Base-by-base conservation (phyloP, 345 rosid species). In the Draba incana region DNA sequence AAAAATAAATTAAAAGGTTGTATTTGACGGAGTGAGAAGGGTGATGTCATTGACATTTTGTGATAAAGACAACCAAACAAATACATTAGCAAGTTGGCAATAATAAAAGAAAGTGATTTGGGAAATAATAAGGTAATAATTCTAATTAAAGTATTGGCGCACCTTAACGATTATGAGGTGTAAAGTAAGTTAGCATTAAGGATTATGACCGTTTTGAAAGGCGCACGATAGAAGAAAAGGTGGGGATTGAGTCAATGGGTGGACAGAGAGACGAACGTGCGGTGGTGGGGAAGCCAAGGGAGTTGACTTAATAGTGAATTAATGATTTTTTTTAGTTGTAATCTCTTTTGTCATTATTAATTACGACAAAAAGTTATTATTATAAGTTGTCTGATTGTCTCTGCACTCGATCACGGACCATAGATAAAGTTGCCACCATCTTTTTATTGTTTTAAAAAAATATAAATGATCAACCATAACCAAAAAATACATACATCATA, bases 231-330 rank as follows among this genome's bases (percentile, higher is more conserved):
- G 55, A 5, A 13, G 52, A 55, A 74, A 41, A 35, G 7, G 67
- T 25, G 0, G 57, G 15, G 71, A 67, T 60, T 8, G 77, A 67
- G 72, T 59, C 73, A 75, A 47, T 62, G 74, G 61, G 74, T 68
- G 74, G 74, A 68, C 69, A 68, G 74, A 61, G 68, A 39, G 70
- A 64, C 49, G 69, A 75, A 55, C 74, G 78, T 75, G 78, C 60
- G 74, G 78, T 56, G 66, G 74, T 75, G 55, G 78, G 74, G 78
- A 62, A 69, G 13, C 50, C 24, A 46, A 24, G 13, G 41, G 60
- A 62, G 78, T 75, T 75, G 78, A 75, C 78, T 68, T 55, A 54
- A 47, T 14, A 75, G 52, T 48, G 56, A 38, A 38, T 68, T 65
- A 64, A 55, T 63, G 37, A 64, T 72, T 28, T 27, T 50, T 57